Evolutionary conservation across 306 rosid genomes (phyloP).

Genomic region (Vigna mungo): DNA sequence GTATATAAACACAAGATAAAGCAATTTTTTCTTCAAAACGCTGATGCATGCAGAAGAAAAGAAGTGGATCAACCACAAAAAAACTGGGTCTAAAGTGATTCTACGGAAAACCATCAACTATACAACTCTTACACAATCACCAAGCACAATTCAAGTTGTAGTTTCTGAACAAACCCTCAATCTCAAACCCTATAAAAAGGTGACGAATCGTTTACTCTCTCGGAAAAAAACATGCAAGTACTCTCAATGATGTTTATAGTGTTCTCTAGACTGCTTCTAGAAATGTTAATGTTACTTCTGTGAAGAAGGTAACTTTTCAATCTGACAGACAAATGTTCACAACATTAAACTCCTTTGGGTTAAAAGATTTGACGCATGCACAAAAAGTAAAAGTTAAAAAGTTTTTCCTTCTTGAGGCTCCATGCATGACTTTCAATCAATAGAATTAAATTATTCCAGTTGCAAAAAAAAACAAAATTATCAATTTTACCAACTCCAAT

Average conservation of each 20-base stretch:
- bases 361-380: neutral
- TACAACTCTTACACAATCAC: conserved; percentile 40
- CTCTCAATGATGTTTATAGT: conserved; percentile 16
- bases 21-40: conserved; percentile 46
- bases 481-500: conserved; percentile 40
- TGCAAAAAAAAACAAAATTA: conserved; percentile 30
- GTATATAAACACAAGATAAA: conserved; percentile 49
- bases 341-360: conserved; percentile 34
- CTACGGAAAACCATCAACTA: conserved; percentile 49
- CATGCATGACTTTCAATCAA: conserved; percentile 55
- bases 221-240: neutral
- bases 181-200: conserved; percentile 45
- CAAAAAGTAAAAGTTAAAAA: conserved; percentile 48
- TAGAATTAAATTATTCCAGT: conserved; percentile 36
- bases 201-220: conserved; percentile 20
- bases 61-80: conserved; percentile 52
- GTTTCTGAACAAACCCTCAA: conserved; percentile 55
- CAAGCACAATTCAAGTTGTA: conserved; percentile 40
- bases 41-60: conserved; percentile 37
- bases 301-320: neutral
- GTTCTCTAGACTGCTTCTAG: conserved; percentile 28
- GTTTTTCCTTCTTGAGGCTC: conserved; percentile 59
- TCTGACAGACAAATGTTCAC: conserved; percentile 43
- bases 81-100: conserved; percentile 30
- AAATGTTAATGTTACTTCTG: neutral